Percentiles rank a stretch among this genome's conserved stretches.
Evolutionary conservation across 345 rosid genomes (phyloP).

Genomic region (Eucalyptus cloeziana): DNA sequence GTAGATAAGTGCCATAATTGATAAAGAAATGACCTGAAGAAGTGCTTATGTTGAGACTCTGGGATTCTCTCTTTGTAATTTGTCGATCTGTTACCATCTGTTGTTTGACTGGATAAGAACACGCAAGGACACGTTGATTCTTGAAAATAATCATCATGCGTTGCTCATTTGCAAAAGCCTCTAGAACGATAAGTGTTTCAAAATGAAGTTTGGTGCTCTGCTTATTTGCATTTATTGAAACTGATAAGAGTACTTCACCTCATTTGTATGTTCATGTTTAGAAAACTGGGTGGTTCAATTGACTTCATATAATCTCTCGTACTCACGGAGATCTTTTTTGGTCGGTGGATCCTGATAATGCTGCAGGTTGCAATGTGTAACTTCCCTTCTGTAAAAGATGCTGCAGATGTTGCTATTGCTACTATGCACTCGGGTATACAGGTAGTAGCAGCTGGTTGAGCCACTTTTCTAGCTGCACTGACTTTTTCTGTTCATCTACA

Average conservation of each 20-base stretch:
- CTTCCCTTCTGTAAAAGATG: conserved; percentile 87
- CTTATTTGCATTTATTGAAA: neutral
- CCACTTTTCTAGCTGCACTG: neutral
- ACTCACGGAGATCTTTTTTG: neutral
- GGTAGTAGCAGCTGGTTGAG: conserved; percentile 21
- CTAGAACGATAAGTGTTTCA: neutral
- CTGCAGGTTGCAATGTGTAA: conserved; percentile 92
- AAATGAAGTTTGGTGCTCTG: neutral
- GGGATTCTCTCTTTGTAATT: neutral
- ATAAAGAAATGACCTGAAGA: neutral
- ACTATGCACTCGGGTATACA: conserved; percentile 81
- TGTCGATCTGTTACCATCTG: neutral
- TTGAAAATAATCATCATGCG: neutral
- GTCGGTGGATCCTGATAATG: neutral
- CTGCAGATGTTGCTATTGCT: conserved; percentile 94
- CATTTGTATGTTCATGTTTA: neutral
- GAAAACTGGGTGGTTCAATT: neutral
- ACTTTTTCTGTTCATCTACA: neutral
- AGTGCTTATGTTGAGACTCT: neutral
- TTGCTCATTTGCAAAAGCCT: neutral
- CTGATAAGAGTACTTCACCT: neutral
- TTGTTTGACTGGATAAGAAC: neutral
- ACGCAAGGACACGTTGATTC: neutral
- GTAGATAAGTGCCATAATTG: neutral
- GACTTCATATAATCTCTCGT: neutral